Base-by-base conservation (phyloP, 768 basidiomycete species). In the Porphyrellus cyaneotinctus region DNA sequence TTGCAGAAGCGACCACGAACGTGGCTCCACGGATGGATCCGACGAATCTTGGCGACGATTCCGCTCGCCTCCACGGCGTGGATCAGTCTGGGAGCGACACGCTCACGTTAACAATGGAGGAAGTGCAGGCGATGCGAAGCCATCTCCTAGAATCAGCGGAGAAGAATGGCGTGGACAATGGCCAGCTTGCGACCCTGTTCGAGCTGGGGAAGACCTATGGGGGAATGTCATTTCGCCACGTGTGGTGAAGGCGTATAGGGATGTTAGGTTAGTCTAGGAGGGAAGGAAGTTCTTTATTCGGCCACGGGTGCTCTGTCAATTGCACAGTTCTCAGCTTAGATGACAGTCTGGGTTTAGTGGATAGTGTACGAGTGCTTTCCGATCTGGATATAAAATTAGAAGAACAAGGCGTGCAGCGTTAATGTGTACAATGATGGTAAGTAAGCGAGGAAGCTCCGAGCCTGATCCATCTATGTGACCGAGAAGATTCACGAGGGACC, bases 171-270 rank as follows among this genome's bases (percentile, higher is more conserved):
- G 32, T 32, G 11, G 52, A 43, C 6, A 10, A 46, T 31, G 49
- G 51, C 24, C 56, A 50, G 45, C 52, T 66, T 41, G 51, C 59
- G 30, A 43, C 45, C 51, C 26, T 55, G 43, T 68, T 67, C 28
- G 53, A 67, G 24, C 39, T 58, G 6, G 62, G 64, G 36, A 62
- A 54, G 52, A 46, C 49, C 1, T 66, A 51, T 51, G 51, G 36
- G 14, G 65, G 66, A 24, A 58, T 47, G 58, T 11, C 37, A 4
- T 67, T 67, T 49, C 59, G 57, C 10, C 66, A 64, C 20, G 54
- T 59, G 31, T 66, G 65, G 65, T 67, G 32, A 68, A 47, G 22
- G 23, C 2, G 37, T 30, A 32, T 24, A 14, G 14, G 20, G 2
- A 20, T n/a, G 31, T 43, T 36, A 6, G 6, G 17, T 33, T 37